These are phyloP conservation scores for Albatrellus sp. DNA, from an alignment of 1,284 basidiomycete species.

Conservation along the genomic window DNA sequence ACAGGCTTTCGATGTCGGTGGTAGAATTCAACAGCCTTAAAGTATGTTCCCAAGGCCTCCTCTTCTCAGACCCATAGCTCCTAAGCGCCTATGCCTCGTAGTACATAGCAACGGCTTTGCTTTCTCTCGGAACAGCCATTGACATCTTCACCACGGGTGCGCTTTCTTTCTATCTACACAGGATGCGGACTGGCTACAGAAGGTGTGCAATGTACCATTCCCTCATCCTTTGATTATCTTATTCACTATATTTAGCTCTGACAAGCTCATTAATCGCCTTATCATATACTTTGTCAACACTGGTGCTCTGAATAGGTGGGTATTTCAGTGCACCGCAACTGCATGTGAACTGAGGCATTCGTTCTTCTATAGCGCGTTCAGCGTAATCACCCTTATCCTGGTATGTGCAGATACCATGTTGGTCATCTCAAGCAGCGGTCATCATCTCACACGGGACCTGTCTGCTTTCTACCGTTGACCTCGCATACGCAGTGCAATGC, in stretches of 20 bases:
- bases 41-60: conserved; percentile 6
- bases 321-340: neutral
- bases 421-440: neutral
- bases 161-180: too few species aligned
- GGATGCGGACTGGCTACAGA: too few species aligned
- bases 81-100: conserved; percentile 9
- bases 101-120: conserved; percentile 25
- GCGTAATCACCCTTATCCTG: conserved; percentile 44
- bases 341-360: conserved; percentile 2
- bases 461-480: neutral
- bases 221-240: conserved; percentile 15
- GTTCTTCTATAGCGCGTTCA: conserved; percentile 32
- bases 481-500: neutral
- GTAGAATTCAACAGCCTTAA: neutral
- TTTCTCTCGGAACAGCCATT: conserved; percentile 30
- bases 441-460: neutral
- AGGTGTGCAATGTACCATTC: too few species aligned
- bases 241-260: neutral
- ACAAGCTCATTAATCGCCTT: too few species aligned
- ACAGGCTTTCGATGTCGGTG: conserved; percentile 25
- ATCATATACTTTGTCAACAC: conserved; percentile 49
- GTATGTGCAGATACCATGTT: conserved; percentile 26
- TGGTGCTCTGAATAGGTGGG: conserved; percentile 47
- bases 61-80: conserved; percentile 12
- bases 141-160: conserved; percentile 35